phyloP scores from a whole-genome alignment of 768 basidiomycete species.

The Leccinum rimulosum region DNA sequence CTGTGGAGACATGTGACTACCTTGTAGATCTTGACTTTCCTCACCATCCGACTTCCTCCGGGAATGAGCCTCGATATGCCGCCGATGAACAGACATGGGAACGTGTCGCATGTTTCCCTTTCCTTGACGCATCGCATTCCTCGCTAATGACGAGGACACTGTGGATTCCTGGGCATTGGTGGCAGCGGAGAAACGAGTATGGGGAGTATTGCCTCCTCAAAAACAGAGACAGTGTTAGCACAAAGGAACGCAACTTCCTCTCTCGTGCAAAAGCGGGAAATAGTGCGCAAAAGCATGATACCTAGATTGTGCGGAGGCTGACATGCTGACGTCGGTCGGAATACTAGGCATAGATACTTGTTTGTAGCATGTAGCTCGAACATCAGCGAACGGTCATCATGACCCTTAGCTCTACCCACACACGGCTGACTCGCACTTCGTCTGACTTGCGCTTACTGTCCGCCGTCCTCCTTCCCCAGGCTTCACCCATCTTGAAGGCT shows the following conservation, averaged over 20 bases:
- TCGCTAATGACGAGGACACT: conserved; percentile 69
- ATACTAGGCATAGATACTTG: conserved; percentile 11
- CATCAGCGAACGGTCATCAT: conserved; percentile 7
- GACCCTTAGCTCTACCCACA: conserved; percentile 16
- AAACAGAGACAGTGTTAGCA: conserved; percentile 42
- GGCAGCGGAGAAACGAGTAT: conserved; percentile 70
- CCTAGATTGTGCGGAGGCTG: conserved; percentile 18
- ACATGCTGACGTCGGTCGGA: conserved; percentile 19
- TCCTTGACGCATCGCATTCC: conserved; percentile 81
- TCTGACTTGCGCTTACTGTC: conserved; percentile 40
- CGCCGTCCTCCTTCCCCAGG: conserved; percentile 33
- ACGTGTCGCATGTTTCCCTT: conserved; percentile 72
- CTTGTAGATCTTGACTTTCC: conserved; percentile 91
- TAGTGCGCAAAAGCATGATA: conserved; percentile 9
- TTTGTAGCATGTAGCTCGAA: conserved; percentile 1
- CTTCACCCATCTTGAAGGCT: conserved; percentile 47
- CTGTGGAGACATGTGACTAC: conserved; percentile 77
- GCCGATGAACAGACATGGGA: conserved; percentile 71
- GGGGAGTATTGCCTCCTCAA: conserved; percentile 91
- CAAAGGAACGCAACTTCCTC: conserved; percentile 25
- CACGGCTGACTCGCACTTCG: conserved; percentile 38
- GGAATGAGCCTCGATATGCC: conserved; percentile 79
- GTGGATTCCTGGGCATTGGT: conserved; percentile 72
- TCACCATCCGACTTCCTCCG: conserved; percentile 49
- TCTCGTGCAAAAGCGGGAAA: conserved; percentile 6